Evolutionary conservation across 805 yeast genomes (phyloP).

Genomic region (Saccharomycopsis microspora): DNA sequence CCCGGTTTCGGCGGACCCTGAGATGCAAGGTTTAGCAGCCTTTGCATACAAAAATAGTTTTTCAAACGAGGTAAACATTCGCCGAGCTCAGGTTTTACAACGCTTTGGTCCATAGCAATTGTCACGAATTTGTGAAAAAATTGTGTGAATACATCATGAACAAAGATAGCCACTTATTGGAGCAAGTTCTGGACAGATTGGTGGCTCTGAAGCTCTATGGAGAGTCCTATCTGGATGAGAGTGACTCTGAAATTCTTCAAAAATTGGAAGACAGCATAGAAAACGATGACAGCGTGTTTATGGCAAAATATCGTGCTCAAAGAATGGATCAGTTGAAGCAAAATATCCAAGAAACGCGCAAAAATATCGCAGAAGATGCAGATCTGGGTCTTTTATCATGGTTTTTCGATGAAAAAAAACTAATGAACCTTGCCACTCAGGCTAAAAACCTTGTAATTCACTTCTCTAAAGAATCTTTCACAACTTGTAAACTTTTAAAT

Average conservation of each 20-base stretch:
- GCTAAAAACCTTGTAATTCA: slow-evolving; percentile 2
- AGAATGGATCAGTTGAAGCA: slow-evolving; percentile 2
- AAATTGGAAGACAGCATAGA: slow-evolving; percentile 5
- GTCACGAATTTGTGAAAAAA: no score
- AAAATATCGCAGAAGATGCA: slow-evolving; percentile 1
- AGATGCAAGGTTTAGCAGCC: no score
- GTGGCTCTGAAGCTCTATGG: neutral
- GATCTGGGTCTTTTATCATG: slow-evolving; percentile 1
- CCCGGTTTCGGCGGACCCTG: no score
- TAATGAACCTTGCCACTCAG: slow-evolving; percentile 16
- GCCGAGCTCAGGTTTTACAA: no score
- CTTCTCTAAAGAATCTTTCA: slow-evolving; percentile 4
- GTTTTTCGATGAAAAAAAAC: neutral
- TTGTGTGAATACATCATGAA: no score
- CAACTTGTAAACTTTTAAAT: slow-evolving; percentile 4
- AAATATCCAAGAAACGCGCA: neutral
- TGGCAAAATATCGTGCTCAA: slow-evolving; percentile 1
- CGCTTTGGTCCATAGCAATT: no score
- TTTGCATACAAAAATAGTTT: no score
- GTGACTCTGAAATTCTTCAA: slow-evolving; percentile 5
- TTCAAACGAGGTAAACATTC: no score
- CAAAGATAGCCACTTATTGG: no score
- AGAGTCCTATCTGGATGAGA: neutral
- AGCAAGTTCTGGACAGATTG: no score
- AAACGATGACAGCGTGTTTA: neutral